Percentiles rank a stretch among this genome's conserved stretches.
These are phyloP conservation scores for Gastrolobium villosum DNA, from an alignment of 306 rosid species.

Conservation along the genomic window DNA sequence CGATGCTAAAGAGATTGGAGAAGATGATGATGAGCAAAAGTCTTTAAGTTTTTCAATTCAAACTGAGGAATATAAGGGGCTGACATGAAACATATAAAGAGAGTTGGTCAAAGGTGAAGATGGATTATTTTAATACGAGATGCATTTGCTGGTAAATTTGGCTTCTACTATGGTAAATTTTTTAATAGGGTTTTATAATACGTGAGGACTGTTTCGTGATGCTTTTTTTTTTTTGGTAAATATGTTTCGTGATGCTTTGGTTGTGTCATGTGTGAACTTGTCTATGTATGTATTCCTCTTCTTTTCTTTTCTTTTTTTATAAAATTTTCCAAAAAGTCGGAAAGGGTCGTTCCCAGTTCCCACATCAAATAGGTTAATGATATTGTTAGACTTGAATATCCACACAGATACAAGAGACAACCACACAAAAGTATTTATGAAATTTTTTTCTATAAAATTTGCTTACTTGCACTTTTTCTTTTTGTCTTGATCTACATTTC, in stretches of 20 bases:
- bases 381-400: too few relatives aligned
- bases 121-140: conserved; percentile 28
- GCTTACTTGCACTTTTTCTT: too few relatives aligned
- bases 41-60: too few relatives aligned
- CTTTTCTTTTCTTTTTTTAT: background rate
- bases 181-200: background rate
- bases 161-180: conserved; percentile 33
- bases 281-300: background rate
- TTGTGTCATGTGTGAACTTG: conserved; percentile 51
- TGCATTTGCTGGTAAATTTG: conserved; percentile 31
- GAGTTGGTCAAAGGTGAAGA: conserved; percentile 47
- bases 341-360: conserved; percentile 28
- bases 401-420: too few relatives aligned
- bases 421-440: too few relatives aligned
- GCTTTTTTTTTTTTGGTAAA: too few relatives aligned
- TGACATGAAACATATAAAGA: conserved; percentile 9
- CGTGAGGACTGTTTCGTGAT: conserved; percentile 49
- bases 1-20: background rate
- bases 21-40: background rate
- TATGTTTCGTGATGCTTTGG: conserved; percentile 52
- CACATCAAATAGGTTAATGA: background rate
- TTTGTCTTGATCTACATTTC: too few relatives aligned
- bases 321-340: background rate
- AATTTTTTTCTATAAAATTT: too few relatives aligned
- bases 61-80: conserved; percentile 8